A percentile compares a stretch with the other conserved stretches of the same genome.
Conservation (phyloP, 2,329 filamentous ascomycete species). For the Aspergillus sp. region DNA sequence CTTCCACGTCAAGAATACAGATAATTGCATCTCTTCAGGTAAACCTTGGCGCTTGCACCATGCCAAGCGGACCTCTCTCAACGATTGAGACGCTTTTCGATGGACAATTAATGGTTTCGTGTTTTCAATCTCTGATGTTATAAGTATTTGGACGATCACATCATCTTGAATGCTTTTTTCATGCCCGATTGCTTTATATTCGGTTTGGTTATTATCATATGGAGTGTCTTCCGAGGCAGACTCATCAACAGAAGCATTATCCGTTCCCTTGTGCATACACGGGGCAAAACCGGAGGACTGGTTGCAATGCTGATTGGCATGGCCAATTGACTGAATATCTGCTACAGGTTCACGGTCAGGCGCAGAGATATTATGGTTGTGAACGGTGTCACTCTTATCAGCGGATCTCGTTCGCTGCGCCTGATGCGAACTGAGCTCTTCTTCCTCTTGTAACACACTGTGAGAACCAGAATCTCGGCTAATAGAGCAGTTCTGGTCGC, state of each 20-base stretch:
- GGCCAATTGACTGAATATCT: not conserved
- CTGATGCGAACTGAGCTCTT: not conserved
- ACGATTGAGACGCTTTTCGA: constrained; percentile 59
- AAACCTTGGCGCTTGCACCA: constrained; percentile 63
- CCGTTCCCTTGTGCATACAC: not conserved
- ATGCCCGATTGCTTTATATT: not conserved
- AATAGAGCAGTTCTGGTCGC: not conserved
- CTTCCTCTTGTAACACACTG: not conserved
- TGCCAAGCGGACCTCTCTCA: constrained; percentile 59
- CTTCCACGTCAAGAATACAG: constrained; percentile 74
- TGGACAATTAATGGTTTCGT: constrained; percentile 57
- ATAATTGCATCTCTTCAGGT: constrained; percentile 41
- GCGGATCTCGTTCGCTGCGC: not conserved
- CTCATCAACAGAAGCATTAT: not conserved
- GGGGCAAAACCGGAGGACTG: not conserved
- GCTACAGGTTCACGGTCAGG: not conserved
- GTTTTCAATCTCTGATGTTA: constrained; percentile 59
- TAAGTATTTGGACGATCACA: constrained; percentile 55
- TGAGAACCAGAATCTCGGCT: not conserved
- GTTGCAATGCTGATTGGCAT: not conserved
- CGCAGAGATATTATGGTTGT: not conserved
- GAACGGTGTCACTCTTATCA: not conserved
- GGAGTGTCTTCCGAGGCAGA: not conserved
- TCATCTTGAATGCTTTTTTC: constrained; percentile 28
- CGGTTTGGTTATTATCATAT: not conserved